Conservation (phyloP, 2,329 filamentous ascomycete genomes). For the Microdochium trichocladiopsis region DNA sequence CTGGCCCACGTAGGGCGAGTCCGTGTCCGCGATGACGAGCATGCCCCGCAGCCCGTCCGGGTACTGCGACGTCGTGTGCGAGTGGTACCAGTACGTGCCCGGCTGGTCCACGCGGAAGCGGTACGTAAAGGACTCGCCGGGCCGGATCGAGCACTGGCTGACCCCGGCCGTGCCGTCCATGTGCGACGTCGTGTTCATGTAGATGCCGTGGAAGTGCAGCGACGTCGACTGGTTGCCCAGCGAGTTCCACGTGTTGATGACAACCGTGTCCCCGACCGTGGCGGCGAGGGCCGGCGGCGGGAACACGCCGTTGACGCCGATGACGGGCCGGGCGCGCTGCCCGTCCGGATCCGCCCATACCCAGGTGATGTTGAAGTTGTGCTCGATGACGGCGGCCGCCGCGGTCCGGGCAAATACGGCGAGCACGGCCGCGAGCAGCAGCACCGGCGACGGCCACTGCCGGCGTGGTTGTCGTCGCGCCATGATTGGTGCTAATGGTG, state of each 20-base stretch:
- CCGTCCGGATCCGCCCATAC: constrained; percentile 67
- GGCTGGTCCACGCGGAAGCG: constrained; percentile 42
- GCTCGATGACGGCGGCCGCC: constrained; percentile 28
- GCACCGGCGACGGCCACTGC: background rate
- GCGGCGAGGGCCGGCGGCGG: constrained; percentile 54
- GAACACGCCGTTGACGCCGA: constrained; percentile 61
- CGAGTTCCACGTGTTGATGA: constrained; percentile 40
- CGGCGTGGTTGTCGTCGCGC: background rate
- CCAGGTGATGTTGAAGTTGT: constrained; percentile 67
- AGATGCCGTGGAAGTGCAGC: constrained; percentile 56
- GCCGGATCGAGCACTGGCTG: constrained; percentile 49
- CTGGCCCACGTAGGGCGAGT: constrained; percentile 40
- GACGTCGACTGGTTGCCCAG: constrained; percentile 45
- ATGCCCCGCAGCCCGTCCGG: constrained; percentile 59
- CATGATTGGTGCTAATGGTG: background rate
- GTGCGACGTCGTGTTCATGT: constrained; percentile 46
- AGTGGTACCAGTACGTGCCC: constrained; percentile 52
- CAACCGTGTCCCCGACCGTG: constrained; percentile 42
- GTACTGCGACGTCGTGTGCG: constrained; percentile 57
- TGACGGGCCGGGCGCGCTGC: constrained; percentile 35
- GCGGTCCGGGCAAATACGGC: background rate
- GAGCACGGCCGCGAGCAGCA: background rate
- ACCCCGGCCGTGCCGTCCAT: constrained; percentile 55
- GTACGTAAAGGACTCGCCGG: constrained; percentile 47
- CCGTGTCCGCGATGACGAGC: constrained; percentile 52